These are phyloP conservation scores for Vitis hybrid DNA, from an alignment of 177 flowering plant genomes.

Conservation along the genomic window DNA sequence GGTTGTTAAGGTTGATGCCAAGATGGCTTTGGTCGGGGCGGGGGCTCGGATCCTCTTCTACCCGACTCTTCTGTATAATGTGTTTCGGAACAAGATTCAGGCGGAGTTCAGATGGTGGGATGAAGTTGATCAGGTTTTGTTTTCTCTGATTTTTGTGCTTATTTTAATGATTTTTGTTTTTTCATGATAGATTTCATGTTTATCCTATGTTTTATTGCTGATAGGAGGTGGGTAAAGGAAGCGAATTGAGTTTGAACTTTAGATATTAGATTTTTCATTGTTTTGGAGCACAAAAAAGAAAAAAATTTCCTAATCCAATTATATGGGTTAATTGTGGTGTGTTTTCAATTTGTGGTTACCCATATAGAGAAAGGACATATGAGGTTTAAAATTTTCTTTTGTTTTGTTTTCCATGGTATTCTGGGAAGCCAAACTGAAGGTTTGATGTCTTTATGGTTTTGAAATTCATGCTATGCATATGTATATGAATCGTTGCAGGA, in stretches of 20 bases:
- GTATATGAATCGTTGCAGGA: neutral
- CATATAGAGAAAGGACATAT: neutral
- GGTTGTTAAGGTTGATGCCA: conserved; percentile 45
- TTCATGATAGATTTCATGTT: neutral
- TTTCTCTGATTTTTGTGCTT: neutral
- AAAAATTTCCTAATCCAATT: no score
- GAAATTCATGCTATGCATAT: neutral
- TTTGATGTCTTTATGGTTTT: neutral
- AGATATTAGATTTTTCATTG: no score
- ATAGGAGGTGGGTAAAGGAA: neutral
- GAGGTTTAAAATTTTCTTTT: neutral
- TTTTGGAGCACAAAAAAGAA: no score
- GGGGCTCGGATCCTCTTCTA: conserved; percentile 90
- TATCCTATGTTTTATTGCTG: neutral
- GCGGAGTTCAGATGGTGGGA: conserved; percentile 97
- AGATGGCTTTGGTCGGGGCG: conserved; percentile 69
- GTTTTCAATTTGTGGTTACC: no score
- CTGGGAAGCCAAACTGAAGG: neutral
- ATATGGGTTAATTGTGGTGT: no score
- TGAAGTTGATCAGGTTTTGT: conserved; percentile 71
- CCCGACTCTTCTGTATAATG: conserved; percentile 88
- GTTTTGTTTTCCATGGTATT: neutral
- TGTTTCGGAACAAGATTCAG: conserved; percentile 70
- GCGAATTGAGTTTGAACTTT: no score
- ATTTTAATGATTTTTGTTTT: neutral